Conservation (phyloP, 2,329 filamentous ascomycete species). For the Fusarium subglutinans region DNA sequence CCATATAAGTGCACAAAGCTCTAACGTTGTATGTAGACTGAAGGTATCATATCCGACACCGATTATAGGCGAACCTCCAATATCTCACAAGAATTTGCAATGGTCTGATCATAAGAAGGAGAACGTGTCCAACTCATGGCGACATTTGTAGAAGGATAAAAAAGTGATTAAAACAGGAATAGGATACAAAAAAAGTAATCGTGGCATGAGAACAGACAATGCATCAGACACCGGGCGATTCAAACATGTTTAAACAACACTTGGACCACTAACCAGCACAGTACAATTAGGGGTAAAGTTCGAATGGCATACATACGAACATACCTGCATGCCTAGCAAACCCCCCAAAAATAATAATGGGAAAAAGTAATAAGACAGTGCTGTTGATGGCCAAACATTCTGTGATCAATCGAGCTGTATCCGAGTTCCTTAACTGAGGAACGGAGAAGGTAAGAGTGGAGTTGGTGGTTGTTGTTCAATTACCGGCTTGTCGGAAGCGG, state of each 20-base stretch:
- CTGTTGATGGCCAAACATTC: background rate
- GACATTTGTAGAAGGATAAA: background rate
- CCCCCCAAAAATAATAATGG: too few relatives aligned
- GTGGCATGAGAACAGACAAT: constrained; percentile 27
- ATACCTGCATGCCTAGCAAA: background rate
- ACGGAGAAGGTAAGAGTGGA: background rate
- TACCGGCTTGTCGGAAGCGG: constrained; percentile 11
- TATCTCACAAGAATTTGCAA: background rate
- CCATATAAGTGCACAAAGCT: background rate
- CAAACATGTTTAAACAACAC: constrained; percentile 18
- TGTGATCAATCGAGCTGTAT: background rate
- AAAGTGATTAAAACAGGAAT: background rate
- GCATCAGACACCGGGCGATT: constrained; percentile 30
- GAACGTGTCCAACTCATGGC: background rate
- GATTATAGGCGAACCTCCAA: background rate
- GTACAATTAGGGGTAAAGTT: background rate
- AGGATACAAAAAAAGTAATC: background rate
- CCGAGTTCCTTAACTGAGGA: background rate
- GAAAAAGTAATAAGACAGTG: background rate
- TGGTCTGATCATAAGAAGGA: background rate
- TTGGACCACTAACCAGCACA: constrained; percentile 17
- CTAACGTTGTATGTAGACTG: background rate
- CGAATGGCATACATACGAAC: background rate
- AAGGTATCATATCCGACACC: background rate
- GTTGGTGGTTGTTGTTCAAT: constrained; percentile 1